Conservation (phyloP, 352 stramenopile species). For the Phytophthora litchii region DNA sequence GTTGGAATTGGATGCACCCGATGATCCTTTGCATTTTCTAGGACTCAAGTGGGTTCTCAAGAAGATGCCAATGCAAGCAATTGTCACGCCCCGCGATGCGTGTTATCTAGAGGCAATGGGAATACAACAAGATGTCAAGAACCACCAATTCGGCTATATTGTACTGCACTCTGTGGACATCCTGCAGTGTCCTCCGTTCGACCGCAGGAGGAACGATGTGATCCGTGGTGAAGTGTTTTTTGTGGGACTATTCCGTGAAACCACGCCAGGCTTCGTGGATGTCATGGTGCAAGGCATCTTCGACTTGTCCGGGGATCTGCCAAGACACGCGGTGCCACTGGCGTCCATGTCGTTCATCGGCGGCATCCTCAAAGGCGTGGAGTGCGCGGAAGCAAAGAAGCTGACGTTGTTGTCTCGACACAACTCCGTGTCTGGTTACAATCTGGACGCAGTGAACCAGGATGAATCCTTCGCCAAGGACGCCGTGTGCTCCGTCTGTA, state of each 20-base stretch:
- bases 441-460: conserved; percentile 26
- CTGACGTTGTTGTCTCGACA: conserved; percentile 48
- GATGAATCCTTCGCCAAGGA: conserved; percentile 16
- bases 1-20: conserved; percentile 41
- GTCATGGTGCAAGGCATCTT: conserved; percentile 54
- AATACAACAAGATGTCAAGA: conserved; percentile 38
- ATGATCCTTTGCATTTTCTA: conserved; percentile 56
- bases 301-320: conserved; percentile 42
- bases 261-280: conserved; percentile 43
- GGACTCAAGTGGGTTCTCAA: conserved; percentile 59
- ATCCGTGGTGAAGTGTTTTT: conserved; percentile 44
- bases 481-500: conserved; percentile 38
- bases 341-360: conserved; percentile 46
- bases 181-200: conserved; percentile 48
- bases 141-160: conserved; percentile 47
- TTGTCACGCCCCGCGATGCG: conserved; percentile 27
- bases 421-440: conserved; percentile 29
- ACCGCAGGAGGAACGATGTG: conserved; percentile 24
- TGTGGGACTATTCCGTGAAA: conserved; percentile 46
- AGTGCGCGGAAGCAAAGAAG: conserved; percentile 61
- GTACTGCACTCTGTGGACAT: conserved; percentile 56
- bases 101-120: conserved; percentile 56
- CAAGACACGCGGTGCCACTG: conserved; percentile 33
- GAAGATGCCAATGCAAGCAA: conserved; percentile 36
- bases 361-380: conserved; percentile 40